Evolutionary conservation across 257 asterid genomes (phyloP), one percentile per base, ranked within the genome.

Genomic region (Ehretia macrophylla): DNA sequence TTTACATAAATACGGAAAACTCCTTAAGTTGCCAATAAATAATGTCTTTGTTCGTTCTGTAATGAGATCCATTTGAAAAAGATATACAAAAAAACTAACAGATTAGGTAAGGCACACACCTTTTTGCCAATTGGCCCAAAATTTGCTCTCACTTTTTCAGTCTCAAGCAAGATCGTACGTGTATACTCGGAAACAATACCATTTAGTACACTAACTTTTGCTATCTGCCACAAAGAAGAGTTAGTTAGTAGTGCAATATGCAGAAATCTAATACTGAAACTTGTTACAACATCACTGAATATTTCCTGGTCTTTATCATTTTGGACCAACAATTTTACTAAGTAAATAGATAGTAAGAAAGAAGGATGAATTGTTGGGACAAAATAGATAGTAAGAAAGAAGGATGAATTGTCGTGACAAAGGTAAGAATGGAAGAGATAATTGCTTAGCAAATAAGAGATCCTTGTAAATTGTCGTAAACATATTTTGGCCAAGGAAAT

Each of bases 121-220:
- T 79, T 60, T 46, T 20, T 57, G 45, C 54, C 60, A 56, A 72
- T 63, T 44, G 85, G 37, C 60, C 76, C 80, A 14, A 75, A 35
- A 42, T 37, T 62, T 62, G 60, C 10, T 60, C 64, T 81, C 71
- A 71, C 77, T 55, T 38, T 73, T 63, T 63, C 82, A 0, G 76
- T 76, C 79, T 78, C 88, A 8, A 77, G 76, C 81, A 85, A 73
- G 51, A 74, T 58, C 85, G 89, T 80, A 62, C 62, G 72, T 21
- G 97, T 77, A 53, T 70, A 83, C 76, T 93, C 99, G 8, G 97
- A 93, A 46, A 86, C 50, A 51, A 79, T 22, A 62, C 68, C 56
- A 56, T 70, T 63, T 66, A 73, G 83, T 53, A 62, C 55, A 59
- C 97, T 93, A 82, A 86, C 68, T 66, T 85, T 81, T 27, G 92